Conservation (phyloP, 106 monocot genomes). For the Phalaenopsis equestris region DNA sequence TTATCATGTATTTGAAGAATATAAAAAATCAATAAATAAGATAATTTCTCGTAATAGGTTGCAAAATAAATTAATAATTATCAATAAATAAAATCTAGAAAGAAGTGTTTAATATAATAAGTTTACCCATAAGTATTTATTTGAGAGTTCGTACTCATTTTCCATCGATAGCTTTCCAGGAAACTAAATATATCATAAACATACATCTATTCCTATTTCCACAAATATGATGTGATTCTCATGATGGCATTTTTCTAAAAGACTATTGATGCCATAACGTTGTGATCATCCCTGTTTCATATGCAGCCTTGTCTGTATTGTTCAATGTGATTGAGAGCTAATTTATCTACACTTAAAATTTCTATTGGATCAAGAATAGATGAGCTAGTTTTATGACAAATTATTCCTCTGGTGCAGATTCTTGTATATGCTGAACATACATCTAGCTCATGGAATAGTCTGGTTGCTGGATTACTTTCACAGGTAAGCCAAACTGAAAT, state of each 20-base stretch:
- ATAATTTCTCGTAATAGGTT: neutral
- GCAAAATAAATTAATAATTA: neutral
- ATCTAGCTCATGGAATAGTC: conserved; percentile 25
- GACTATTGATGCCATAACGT: neutral
- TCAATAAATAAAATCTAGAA: neutral
- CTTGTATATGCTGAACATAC: conserved; percentile 41
- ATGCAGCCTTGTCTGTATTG: neutral
- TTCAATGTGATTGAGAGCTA: neutral
- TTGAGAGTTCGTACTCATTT: neutral
- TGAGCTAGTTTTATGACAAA: neutral
- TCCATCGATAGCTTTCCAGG: neutral
- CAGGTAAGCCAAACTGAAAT: conserved; percentile 37
- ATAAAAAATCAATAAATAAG: neutral
- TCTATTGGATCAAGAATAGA: neutral
- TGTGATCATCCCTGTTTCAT: neutral
- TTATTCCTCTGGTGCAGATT: conserved; percentile 38
- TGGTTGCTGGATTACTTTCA: conserved; percentile 38
- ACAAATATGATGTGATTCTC: neutral
- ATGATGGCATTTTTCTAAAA: neutral
- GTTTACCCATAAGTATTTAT: too few relatives aligned
- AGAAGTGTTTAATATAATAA: neutral
- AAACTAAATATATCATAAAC: neutral
- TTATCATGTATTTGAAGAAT: neutral
- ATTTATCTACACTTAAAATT: neutral
- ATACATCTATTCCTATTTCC: neutral